Evolutionary conservation across 371 early-diverging fungal genomes (phyloP), one percentile per base, ranked within the genome.

Genomic region (Batrachochytrium dendrobatidis): DNA sequence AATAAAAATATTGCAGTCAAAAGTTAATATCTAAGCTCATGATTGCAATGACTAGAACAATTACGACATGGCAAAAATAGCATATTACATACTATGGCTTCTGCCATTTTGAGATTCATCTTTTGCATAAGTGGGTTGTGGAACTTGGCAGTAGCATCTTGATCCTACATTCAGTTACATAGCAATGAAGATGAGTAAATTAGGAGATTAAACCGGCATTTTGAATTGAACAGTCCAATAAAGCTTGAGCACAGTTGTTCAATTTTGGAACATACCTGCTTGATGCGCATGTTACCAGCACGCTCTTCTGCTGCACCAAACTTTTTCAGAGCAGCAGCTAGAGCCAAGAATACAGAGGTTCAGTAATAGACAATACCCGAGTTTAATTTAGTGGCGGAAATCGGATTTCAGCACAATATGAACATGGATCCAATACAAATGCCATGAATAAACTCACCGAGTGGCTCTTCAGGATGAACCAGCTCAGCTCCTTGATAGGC

Each of bases 321-420:
- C 71, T 91, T 92, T 64, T 81, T 81, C 62, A 94, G 71, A 17
- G 92, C 92, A 3, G 84, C 84, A 18, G 86, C 89, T 77, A 50
- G 28, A 24, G n/a, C n/a, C n/a, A n/a, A n/a, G n/a, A n/a, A n/a
- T n/a, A n/a, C n/a, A 31, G 20, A 18, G 54, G 15, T 29, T 18
- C 30, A 20, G 25, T 46, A 34, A 34, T 51, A n/a, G 39, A 39
- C n/a, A 39, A n/a, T n/a, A 39, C 15, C 39, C 12, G 39, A 39
- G 12, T 12, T 39, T n/a, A 39, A 39, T 12, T 15, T 39, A n/a
- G 39, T n/a, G n/a, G 39, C 39, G n/a, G 39, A n/a, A n/a, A 39
- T 12, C 39, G 39, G 39, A n/a, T 39, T 12, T 39, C 39, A n/a
- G 39, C 39, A 39, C 12, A n/a, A n/a, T 39, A 39, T 12, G 39